Conservation (phyloP, 306 rosid species). For the Pyrus bretschneideri region DNA sequence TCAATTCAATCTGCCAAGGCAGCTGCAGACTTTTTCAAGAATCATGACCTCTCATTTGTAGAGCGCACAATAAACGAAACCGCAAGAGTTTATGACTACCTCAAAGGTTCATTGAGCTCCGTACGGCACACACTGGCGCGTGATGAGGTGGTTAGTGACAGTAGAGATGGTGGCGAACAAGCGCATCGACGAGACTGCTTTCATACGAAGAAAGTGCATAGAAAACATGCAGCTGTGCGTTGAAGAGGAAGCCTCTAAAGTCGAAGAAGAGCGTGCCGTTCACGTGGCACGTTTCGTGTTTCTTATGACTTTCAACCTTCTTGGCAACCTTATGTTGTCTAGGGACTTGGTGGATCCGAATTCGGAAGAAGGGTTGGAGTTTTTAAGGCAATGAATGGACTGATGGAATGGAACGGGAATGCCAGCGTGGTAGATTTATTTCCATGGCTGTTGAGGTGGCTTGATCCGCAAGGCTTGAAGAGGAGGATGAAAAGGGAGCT, state of each 20-base stretch:
- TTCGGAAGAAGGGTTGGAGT: constrained; percentile 36
- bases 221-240: constrained; percentile 40
- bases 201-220: constrained; percentile 34
- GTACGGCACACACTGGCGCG: constrained; percentile 63
- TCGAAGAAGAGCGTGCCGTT: constrained; percentile 16
- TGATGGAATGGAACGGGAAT: constrained; percentile 52
- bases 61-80: constrained; percentile 44
- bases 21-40: neutral
- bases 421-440: constrained; percentile 36
- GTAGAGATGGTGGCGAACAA: constrained; percentile 47
- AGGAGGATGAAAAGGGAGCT: constrained; percentile 47
- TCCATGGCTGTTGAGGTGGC: constrained; percentile 43
- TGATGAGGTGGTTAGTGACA: constrained; percentile 42
- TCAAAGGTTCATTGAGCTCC: constrained; percentile 56
- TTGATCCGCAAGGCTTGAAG: constrained; percentile 45
- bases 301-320: constrained; percentile 43
- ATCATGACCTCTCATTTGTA: neutral
- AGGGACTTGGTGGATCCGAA: constrained; percentile 42
- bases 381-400: constrained; percentile 33
- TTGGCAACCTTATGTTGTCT: constrained; percentile 55
- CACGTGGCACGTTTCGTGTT: constrained; percentile 48
- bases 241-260: constrained; percentile 24
- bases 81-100: constrained; percentile 41
- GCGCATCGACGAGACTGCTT: constrained; percentile 40
- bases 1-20: neutral